Conservation (phyloP, 148 eudicot genomes). For the Beta vulgaris region DNA sequence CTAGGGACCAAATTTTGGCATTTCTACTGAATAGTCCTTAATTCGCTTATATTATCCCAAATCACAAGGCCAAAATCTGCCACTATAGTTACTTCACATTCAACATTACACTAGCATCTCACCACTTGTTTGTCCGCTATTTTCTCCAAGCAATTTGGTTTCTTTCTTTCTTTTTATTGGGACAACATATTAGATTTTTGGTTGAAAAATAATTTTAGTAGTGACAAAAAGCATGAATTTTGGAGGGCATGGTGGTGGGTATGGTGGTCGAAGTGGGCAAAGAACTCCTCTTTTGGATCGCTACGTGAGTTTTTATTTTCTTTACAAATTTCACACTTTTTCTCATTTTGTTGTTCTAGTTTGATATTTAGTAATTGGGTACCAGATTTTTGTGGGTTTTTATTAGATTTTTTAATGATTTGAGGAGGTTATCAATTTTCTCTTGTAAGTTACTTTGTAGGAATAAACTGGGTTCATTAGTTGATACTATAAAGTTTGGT, state of each 20-base stretch:
- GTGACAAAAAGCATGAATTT: constrained; percentile 35
- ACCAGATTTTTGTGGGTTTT: neutral
- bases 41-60: too few species aligned
- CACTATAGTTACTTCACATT: neutral
- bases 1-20: too few species aligned
- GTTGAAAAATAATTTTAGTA: too few species aligned
- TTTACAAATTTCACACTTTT: neutral
- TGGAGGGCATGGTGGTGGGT: constrained; percentile 33
- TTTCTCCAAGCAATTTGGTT: neutral
- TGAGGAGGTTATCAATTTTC: neutral
- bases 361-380: neutral
- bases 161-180: neutral
- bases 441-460: neutral
- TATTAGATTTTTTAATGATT: neutral
- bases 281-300: constrained; percentile 48
- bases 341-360: neutral
- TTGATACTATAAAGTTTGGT: neutral
- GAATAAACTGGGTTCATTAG: neutral
- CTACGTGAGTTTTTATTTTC: constrained; percentile 32
- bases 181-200: neutral
- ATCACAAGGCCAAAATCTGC: neutral
- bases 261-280: constrained; percentile 45
- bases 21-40: too few species aligned
- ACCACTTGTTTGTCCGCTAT: neutral
- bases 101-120: neutral